These are phyloP conservation scores for Carpinus fangiana DNA, from an alignment of 306 rosid genomes.

Conservation along the genomic window DNA sequence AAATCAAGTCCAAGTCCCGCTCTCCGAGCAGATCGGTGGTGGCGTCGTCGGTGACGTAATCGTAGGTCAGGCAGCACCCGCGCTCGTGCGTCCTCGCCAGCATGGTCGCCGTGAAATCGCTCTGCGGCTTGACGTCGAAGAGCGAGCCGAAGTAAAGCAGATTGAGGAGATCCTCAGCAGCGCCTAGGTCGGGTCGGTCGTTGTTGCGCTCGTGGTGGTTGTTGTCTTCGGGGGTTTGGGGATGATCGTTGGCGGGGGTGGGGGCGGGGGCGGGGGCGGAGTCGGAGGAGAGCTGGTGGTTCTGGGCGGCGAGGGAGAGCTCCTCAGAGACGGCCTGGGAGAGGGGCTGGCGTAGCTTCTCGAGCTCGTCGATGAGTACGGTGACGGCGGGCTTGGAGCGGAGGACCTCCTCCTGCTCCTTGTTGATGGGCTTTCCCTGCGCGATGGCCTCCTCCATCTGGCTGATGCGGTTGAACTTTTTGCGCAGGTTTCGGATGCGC, in stretches of 20 bases:
- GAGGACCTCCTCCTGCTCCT: conserved; percentile 81
- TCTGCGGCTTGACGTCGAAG: conserved; percentile 86
- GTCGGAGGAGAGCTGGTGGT: conserved; percentile 30
- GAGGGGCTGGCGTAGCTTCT: conserved; percentile 90
- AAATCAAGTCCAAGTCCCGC: conserved; percentile 80
- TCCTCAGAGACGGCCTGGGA: conserved; percentile 71
- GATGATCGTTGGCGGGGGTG: conserved; percentile 17
- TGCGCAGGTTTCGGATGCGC: conserved; percentile 82
- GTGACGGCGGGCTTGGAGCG: conserved; percentile 68
- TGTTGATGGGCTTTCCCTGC: conserved; percentile 74
- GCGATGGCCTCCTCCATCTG: conserved; percentile 75
- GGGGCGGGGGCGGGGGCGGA: conserved; percentile 12
- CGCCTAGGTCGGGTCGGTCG: conserved; percentile 23
- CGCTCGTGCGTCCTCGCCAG: conserved; percentile 89
- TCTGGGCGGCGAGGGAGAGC: conserved; percentile 43
- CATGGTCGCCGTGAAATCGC: conserved; percentile 80
- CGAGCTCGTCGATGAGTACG: conserved; percentile 77
- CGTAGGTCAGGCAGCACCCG: conserved; percentile 91
- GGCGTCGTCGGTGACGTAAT: conserved; percentile 92
- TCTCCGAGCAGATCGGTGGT: conserved; percentile 89
- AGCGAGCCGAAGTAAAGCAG: conserved; percentile 86
- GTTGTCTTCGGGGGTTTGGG: conserved; percentile 8
- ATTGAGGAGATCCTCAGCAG: conserved; percentile 71
- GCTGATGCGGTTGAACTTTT: conserved; percentile 69
- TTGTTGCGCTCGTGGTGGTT: conserved; percentile 5